Conservation (phyloP, 1,139 yeast species). For the Candida albicans region DNA sequence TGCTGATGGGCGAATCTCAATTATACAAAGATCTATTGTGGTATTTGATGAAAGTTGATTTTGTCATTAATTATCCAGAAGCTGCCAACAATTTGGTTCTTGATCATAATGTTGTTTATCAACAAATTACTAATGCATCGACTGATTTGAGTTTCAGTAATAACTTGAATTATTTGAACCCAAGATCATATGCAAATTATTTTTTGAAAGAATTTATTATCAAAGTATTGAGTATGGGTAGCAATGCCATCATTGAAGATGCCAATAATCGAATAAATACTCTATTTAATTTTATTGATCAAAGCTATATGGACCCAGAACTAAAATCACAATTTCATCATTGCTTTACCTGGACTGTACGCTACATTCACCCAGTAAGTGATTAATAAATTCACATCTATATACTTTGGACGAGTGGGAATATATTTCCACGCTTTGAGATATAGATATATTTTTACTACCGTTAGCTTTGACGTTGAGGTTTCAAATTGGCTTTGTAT, state of each 20-base stretch:
- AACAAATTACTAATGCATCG: slow-evolving; percentile 7
- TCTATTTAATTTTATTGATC: slow-evolving; percentile 24
- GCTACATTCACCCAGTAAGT: slow-evolving; percentile 6
- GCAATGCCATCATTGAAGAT: slow-evolving; percentile 12
- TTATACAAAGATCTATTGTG: slow-evolving; percentile 34
- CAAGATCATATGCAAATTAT: slow-evolving; percentile 17
- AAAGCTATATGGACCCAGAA: slow-evolving; percentile 23
- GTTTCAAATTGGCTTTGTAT: too few relatives aligned
- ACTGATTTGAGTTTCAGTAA: not conserved
- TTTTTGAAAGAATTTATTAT: slow-evolving; percentile 22
- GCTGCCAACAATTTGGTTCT: slow-evolving; percentile 12
- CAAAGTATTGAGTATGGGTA: slow-evolving; percentile 21
- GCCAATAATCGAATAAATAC: slow-evolving; percentile 20
- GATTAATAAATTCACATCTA: not conserved
- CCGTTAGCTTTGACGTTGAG: too few relatives aligned
- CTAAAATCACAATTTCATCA: slow-evolving; percentile 18
- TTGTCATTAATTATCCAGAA: slow-evolving; percentile 21
- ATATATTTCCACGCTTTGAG: too few relatives aligned
- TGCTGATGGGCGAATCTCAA: slow-evolving; percentile 23
- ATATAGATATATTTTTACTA: not conserved
- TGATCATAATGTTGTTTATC: slow-evolving; percentile 17
- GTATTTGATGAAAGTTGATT: slow-evolving; percentile 32
- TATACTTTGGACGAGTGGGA: too few relatives aligned
- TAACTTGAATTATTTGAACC: not conserved
- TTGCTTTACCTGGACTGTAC: slow-evolving; percentile 15